phyloP scores from a whole-genome alignment of 768 basidiomycete genomes.

The Calvatia gigantea region DNA sequence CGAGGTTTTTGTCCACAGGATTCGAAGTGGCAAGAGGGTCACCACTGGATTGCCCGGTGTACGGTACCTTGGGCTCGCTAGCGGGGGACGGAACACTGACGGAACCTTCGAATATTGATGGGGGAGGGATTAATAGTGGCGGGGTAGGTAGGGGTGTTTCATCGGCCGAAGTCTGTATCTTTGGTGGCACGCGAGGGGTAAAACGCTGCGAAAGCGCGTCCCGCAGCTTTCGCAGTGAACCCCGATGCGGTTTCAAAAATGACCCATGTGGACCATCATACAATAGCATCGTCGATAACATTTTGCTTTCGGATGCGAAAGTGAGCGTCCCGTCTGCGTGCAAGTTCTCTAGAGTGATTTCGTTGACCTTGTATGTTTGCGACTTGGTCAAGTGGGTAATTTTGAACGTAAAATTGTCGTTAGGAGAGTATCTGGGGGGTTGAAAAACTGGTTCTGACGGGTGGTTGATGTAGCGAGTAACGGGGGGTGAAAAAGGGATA shows the following conservation, averaged over 20 bases:
- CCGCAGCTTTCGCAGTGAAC: not conserved
- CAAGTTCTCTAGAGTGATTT: conserved; percentile 22
- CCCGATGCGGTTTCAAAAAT: not conserved
- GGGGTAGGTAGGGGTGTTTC: not conserved
- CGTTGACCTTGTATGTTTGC: conserved; percentile 27
- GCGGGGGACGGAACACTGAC: no score
- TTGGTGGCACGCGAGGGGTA: not conserved
- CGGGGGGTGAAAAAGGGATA: conserved; percentile 18
- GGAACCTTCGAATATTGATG: no score
- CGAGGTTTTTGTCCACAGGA: no score
- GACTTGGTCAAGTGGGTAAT: conserved; percentile 24
- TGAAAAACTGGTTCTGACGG: conserved; percentile 3
- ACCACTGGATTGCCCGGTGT: no score
- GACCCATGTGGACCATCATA: conserved; percentile 9
- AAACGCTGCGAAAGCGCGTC: not conserved
- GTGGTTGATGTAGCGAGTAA: not conserved
- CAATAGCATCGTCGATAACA: conserved; percentile 20
- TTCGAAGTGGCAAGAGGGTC: no score
- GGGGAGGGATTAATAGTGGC: no score
- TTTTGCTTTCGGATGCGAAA: conserved; percentile 19
- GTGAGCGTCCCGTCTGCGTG: conserved; percentile 21
- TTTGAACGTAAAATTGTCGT: conserved; percentile 22
- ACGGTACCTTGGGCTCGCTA: no score
- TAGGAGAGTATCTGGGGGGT: not conserved
- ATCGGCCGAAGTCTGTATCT: not conserved